These are phyloP conservation scores for Bremia lactucae DNA, from an alignment of 352 stramenopile species.

Conservation along the genomic window DNA sequence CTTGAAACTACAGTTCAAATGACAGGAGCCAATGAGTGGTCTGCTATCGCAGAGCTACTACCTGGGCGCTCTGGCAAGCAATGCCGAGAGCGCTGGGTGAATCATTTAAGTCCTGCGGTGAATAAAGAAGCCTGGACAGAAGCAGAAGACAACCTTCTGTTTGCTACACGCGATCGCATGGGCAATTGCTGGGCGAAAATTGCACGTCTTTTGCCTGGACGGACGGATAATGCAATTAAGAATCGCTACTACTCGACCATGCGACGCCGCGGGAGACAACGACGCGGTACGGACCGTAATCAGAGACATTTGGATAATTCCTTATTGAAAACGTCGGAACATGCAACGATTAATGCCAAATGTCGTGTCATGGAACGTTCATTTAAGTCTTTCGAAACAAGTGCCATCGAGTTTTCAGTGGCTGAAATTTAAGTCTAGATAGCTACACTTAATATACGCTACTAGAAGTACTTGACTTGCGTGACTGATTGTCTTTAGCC, in stretches of 20 bases:
- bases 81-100: conserved; percentile 94
- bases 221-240: conserved; percentile 96
- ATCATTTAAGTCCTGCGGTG: conserved; percentile 92
- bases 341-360: too few relatives aligned
- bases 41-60: conserved; percentile 87
- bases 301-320: too few relatives aligned
- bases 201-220: conserved; percentile 87
- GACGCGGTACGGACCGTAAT: conserved; percentile 20
- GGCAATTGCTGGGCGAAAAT: conserved; percentile 98
- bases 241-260: conserved; percentile 89
- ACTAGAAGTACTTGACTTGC: too few relatives aligned
- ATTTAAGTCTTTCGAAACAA: too few relatives aligned
- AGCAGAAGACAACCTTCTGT: conserved; percentile 87
- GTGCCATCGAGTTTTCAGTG: too few relatives aligned
- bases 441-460: too few relatives aligned
- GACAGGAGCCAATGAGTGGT: conserved; percentile 81
- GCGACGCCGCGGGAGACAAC: conserved; percentile 47
- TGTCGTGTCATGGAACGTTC: too few relatives aligned
- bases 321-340: too few relatives aligned
- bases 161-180: conserved; percentile 57
- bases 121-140: conserved; percentile 90
- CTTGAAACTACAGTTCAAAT: conserved; percentile 43
- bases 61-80: conserved; percentile 92
- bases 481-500: too few relatives aligned
- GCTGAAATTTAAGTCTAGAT: too few relatives aligned